Conservation (phyloP, 331 rosid genomes). For the Telfairia occidentalis region DNA sequence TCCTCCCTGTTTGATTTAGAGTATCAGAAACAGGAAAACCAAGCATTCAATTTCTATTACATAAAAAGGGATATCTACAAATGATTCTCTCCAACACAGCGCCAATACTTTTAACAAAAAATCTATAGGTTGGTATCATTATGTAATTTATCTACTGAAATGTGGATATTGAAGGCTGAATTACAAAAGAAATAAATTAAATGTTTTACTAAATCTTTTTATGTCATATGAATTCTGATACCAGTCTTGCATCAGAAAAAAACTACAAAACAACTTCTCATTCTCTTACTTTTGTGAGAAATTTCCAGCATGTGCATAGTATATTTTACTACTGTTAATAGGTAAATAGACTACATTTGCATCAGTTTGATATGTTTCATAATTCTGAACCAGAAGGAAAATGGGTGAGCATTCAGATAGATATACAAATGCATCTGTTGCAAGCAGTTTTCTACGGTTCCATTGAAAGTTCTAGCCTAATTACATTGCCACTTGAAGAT, state of each 20-base stretch:
- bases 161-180: background rate
- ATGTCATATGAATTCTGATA: background rate
- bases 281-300: background rate
- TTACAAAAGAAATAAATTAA: background rate
- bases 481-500: background rate
- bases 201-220: background rate
- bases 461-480: background rate
- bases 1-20: constrained; percentile 59
- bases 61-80: background rate
- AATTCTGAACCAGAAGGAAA: background rate
- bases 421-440: background rate
- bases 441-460: background rate
- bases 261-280: background rate
- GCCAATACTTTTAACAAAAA: background rate
- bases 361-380: background rate
- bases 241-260: background rate
- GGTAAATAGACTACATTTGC: background rate
- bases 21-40: background rate
- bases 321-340: background rate
- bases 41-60: background rate
- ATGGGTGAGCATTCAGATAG: background rate
- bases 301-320: background rate
- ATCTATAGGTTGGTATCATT: background rate
- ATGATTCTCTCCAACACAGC: background rate
- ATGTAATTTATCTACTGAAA: background rate